Evolutionary conservation across 306 rosid genomes (phyloP), one percentile per base, ranked within the genome.

Genomic region (Malus sieversii): DNA sequence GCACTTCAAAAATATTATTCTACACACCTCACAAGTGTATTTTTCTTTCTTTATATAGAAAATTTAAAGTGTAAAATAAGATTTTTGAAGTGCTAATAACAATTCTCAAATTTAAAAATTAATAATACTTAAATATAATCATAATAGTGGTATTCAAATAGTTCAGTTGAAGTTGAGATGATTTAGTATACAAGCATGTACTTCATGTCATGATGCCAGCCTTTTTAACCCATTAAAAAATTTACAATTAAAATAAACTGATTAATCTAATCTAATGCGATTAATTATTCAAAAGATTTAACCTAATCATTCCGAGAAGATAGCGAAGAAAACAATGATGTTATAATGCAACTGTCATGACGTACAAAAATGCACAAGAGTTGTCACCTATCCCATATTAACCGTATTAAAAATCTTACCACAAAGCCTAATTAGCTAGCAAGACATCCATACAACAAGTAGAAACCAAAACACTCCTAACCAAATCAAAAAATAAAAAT

Each of bases 291-390:
- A 68, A 64, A 60, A 60, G 23, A 30, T 72, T 45, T 53, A 74
- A 69, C 38, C 59, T 52, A 65, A 84, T 69, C 53, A 79, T 75
- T 78, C 72, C 73, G 35, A 27, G 68, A 27, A 76, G 75, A 73
- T 81, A 85, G 82, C 68, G 83, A 80, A 74, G 79, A 84, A 84
- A 91, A 82, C 87, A 77, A 87, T 86, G 86, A 70, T 48, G 68
- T 75, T 76, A 69, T 79, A 42, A 61, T 68, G 82, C 80, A 73
- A 83, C 85, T 76, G 88, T 85, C 85, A 78, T 67, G 77, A 72
- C 75, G 79, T 70, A 51, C 70, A 75, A 78, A 74, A 87, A 71
- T 64, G 74, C 72, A 48, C 77, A 32, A 81, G 27, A 82, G 62
- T 73, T 38, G 48, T 75, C 73, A 84, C 87, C 88, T 67, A 82